A percentile compares a stretch with the other conserved stretches of the same genome.
These are phyloP conservation scores for Ceratocystis cubensis DNA, from an alignment of 2,329 filamentous ascomycete genomes.

Conservation along the genomic window DNA sequence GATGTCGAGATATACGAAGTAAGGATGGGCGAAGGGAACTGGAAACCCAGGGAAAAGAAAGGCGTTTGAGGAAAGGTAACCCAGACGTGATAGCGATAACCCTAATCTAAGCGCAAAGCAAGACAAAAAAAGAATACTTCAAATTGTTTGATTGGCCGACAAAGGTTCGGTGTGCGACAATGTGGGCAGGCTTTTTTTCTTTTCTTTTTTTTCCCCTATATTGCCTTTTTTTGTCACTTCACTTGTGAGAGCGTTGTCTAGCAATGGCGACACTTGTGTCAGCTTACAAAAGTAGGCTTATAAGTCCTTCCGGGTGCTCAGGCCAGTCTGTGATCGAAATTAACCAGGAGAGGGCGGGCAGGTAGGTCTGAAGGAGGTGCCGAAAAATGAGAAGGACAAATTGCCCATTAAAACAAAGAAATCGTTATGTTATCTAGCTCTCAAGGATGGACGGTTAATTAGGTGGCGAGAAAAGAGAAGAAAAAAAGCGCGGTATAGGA, in stretches of 20 bases:
- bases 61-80: neutral
- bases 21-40: neutral
- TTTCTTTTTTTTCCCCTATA: neutral
- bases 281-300: slow-evolving; percentile 2
- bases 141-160: neutral
- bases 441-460: too few species aligned
- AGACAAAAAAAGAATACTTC: neutral
- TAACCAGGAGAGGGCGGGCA: neutral
- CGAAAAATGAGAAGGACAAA: neutral
- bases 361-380: slow-evolving; percentile 1
- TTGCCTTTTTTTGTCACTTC: neutral
- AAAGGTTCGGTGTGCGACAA: too few species aligned
- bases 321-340: neutral
- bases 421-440: neutral
- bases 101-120: too few species aligned
- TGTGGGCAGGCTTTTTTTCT: neutral
- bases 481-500: neutral
- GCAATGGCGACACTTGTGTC: neutral
- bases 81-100: neutral
- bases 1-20: neutral
- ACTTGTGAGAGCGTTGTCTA: too few species aligned
- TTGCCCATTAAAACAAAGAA: neutral
- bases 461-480: neutral
- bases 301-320: slow-evolving; percentile 2
- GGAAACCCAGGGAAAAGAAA: neutral